Evolutionary conservation across 768 basidiomycete genomes (phyloP).

Genomic region (Amanita phalloides): DNA sequence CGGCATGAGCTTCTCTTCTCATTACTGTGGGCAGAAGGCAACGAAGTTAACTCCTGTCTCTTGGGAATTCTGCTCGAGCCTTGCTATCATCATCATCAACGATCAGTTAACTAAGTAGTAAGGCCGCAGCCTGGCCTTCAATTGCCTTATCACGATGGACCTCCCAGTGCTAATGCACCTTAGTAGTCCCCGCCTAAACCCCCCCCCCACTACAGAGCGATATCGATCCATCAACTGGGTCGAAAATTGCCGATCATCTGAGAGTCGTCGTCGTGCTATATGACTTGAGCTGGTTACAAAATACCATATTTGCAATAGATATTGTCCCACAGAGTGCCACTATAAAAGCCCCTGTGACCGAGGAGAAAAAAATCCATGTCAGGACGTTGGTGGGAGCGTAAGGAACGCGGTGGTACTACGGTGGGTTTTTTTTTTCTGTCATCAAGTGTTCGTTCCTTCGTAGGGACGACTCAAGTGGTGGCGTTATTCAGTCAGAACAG

Average conservation of each 20-base stretch:
- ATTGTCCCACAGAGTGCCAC: not conserved
- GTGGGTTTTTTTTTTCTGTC: not conserved
- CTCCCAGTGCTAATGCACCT: no score
- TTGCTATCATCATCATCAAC: not conserved
- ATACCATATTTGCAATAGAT: not conserved
- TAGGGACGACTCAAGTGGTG: not conserved
- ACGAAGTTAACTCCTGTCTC: no score
- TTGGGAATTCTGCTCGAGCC: no score
- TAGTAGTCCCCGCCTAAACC: no score
- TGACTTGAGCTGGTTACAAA: not conserved
- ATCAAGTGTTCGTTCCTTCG: no score
- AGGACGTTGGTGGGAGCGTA: not conserved
- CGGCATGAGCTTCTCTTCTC: not conserved
- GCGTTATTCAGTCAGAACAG: not conserved
- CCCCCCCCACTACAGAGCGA: not conserved
- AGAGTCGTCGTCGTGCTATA: not conserved
- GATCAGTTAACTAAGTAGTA: not conserved
- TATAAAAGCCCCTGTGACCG: not conserved
- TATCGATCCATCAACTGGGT: not conserved
- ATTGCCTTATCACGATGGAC: not conserved
- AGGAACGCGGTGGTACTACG: not conserved
- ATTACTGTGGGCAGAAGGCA: not conserved
- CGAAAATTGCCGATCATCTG: not conserved
- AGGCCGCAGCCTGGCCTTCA: not conserved
- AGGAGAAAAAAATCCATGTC: not conserved